These are phyloP conservation scores for Fusarium domesticum DNA, from an alignment of 2,329 filamentous ascomycete species.

Conservation along the genomic window DNA sequence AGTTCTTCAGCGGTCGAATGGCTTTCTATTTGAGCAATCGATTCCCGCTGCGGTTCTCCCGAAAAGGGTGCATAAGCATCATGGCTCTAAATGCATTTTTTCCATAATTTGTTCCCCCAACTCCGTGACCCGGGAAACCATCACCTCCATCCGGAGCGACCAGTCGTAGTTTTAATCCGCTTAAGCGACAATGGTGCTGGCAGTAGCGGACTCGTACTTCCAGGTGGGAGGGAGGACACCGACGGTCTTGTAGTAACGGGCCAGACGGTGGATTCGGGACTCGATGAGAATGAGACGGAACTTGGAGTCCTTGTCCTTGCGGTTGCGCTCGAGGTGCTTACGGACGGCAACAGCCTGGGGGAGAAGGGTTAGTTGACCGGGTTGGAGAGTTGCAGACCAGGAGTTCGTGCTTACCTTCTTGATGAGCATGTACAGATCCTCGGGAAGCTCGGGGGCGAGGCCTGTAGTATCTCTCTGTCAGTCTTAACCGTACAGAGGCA, in stretches of 20 bases:
- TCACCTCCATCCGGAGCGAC: constrained; percentile 30
- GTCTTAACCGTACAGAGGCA: constrained; percentile 90
- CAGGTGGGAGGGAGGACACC: constrained; percentile 84
- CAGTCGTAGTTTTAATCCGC: constrained; percentile 29
- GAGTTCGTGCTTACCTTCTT: constrained; percentile 73
- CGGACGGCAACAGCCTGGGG: constrained; percentile 91
- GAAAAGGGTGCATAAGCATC: constrained; percentile 40
- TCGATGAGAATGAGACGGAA: constrained; percentile 99
- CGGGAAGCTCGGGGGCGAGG: constrained; percentile 96
- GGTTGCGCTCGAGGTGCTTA: constrained; percentile 99
- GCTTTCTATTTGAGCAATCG: constrained; percentile 37
- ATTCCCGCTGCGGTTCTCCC: constrained; percentile 33
- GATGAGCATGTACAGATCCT: constrained; percentile 99
- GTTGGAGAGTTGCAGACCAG: background rate
- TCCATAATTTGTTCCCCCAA: constrained; percentile 41
- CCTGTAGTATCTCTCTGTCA: constrained; percentile 94
- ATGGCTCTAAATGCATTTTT: constrained; percentile 46
- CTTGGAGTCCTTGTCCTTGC: constrained; percentile 99
- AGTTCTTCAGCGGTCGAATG: constrained; percentile 32
- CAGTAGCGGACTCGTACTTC: constrained; percentile 98
- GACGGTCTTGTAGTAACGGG: constrained; percentile 99
- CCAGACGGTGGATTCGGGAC: constrained; percentile 99
- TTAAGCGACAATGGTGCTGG: constrained; percentile 91
- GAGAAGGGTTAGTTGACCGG: constrained; percentile 1
- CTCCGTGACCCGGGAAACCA: constrained; percentile 43